Evolutionary conservation across 352 stramenopile genomes (phyloP).

Genomic region (Phytophthora kernoviae): DNA sequence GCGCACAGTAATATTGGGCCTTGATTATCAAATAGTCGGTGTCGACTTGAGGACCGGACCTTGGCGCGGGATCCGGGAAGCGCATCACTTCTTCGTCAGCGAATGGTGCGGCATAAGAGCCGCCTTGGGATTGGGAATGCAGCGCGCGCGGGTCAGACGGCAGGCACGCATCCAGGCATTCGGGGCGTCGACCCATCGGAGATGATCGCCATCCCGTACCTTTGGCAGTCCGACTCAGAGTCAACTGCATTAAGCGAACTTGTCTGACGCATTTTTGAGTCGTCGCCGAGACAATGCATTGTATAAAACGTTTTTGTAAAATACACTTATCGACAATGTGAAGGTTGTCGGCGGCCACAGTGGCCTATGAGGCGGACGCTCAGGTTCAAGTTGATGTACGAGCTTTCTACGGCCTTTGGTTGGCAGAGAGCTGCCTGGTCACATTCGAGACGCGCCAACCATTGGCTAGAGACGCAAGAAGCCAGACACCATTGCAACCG

Average conservation of each 20-base stretch:
- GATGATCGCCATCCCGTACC: conserved; percentile 7
- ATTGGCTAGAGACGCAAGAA: conserved; percentile 21
- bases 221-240: too few species aligned
- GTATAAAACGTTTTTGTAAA: not conserved
- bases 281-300: too few species aligned
- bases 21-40: not conserved
- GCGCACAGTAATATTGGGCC: not conserved
- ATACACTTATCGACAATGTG: too few species aligned
- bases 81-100: conserved; percentile 16
- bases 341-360: not conserved
- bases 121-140: conserved; percentile 4
- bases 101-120: conserved; percentile 7
- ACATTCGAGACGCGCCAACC: conserved; percentile 9
- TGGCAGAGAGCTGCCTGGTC: conserved; percentile 32
- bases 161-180: conserved; percentile 12
- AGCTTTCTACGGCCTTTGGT: conserved; percentile 14
- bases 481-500: not conserved
- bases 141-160: not conserved
- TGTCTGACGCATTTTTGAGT: too few species aligned
- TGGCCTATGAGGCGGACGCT: not conserved
- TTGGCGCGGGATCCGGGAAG: conserved; percentile 16
- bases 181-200: conserved; percentile 21
- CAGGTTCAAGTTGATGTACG: conserved; percentile 33
- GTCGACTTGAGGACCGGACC: conserved; percentile 10
- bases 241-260: too few species aligned